A percentile compares a stretch with the other conserved stretches of the same genome.
These are phyloP conservation scores for Thraustochytrium sp. DNA, from an alignment of 352 stramenopile genomes.

Conservation along the genomic window DNA sequence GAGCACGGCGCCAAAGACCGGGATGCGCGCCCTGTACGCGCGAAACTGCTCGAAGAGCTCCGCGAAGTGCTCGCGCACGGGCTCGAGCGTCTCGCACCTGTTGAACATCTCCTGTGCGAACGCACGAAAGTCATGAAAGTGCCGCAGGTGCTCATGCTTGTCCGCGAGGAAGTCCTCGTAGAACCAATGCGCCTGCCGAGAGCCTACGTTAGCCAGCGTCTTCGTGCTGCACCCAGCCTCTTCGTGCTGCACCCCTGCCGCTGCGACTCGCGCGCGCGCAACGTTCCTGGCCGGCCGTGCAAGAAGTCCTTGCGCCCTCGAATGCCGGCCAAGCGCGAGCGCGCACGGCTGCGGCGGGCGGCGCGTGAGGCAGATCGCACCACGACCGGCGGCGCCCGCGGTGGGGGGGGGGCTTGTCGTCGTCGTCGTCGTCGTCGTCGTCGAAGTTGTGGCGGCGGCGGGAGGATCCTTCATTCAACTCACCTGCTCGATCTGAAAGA, in stretches of 20 bases:
- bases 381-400: too few relatives aligned
- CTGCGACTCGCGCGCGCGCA: too few relatives aligned
- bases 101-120: conserved; percentile 46
- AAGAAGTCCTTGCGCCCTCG: too few relatives aligned
- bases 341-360: too few relatives aligned
- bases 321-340: too few relatives aligned
- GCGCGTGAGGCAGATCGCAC: too few relatives aligned
- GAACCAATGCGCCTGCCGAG: conserved; percentile 80
- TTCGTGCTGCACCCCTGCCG: too few relatives aligned
- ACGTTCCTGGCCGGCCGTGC: too few relatives aligned
- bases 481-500: conserved; percentile 70
- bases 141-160: conserved; percentile 49
- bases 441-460: too few relatives aligned
- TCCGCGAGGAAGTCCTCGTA: conserved; percentile 76
- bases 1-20: conserved; percentile 77
- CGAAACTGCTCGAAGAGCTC: conserved; percentile 79
- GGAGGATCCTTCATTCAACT: too few relatives aligned
- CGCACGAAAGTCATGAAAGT: conserved; percentile 50
- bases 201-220: neutral
- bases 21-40: conserved; percentile 77
- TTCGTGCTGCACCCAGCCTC: neutral
- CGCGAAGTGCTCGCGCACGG: conserved; percentile 68
- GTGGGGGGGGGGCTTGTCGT: too few relatives aligned
- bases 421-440: too few relatives aligned
- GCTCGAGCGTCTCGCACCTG: conserved; percentile 64